Evolutionary conservation across 306 rosid species (phyloP), one percentile per base, ranked within the genome.

Genomic region (Ceratonia siliqua): DNA sequence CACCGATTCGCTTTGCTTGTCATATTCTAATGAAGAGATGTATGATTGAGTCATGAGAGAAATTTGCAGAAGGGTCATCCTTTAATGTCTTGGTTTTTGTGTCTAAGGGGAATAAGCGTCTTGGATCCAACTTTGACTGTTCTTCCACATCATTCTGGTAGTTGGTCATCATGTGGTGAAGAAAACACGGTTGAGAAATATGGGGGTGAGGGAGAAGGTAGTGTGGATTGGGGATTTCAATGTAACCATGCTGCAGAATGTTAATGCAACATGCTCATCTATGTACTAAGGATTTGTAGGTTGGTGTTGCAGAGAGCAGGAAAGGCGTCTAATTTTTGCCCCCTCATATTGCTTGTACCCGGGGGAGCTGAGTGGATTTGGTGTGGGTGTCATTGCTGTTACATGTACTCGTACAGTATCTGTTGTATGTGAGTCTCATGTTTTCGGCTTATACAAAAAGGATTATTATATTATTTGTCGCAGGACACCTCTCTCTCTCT

Each of bases 351-450:
- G 85, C 72, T 62, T 78, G 77, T 78, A 56, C 59, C 33, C 71
- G 86, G 70, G 79, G 85, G 70, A 78, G 82, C 70, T 79, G 74
- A 63, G 83, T 73, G 88, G 78, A 83, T 84, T 84, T 87, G 92
- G 91, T 81, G 89, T 86, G 86, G 88, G 85, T 83, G 81, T 82
- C 85, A 64, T 85, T 85, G 88, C 27, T 85, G 85, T 80, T 82
- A 35, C 79, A 70, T 88, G 70, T 79, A 55, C 84, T 78, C 88
- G 56, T 81, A 81, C 82, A 64, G 68, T 87, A 57, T 61, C 82
- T 82, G 77, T 86, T 90, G 78, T 77, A 87, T 85, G 84, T 57
- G 89, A 84, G 87, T 81, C 79, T 82, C 78, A 58, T 82, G 90
- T 73, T 84, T 87, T 86, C 90, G 82, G 88, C 95, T 76, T 82